Base-by-base conservation (phyloP, 495 filamentous ascomycete species). In the Daldinia vernicosa region DNA sequence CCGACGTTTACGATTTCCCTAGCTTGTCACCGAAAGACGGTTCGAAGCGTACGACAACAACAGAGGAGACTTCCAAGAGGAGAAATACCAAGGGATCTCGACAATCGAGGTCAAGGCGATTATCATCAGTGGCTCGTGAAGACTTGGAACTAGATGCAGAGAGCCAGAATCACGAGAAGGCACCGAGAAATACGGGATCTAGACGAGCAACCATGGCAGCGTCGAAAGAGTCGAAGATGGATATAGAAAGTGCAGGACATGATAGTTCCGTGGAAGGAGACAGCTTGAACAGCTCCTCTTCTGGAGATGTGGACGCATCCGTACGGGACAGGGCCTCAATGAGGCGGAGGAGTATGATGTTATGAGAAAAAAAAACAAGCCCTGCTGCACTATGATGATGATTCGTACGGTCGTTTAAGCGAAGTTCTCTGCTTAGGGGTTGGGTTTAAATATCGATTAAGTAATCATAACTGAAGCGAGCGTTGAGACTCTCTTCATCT, bases 321-420 rank as follows among this genome's bases (percentile, higher is more conserved):
- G 30, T 67, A 4, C 30, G 66, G 35, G 73, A 75, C 45, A 33
- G 69, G 27, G 58, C 53, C 7, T 63, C 77, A 14, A 54, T 71
- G 52, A 77, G 83, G 61, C 75, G 86, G 68, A 81, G 83, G 76
- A 88, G 84, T 71, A 87, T 84, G 84, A 86, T 88, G 86, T 69
- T 87, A 78, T 88, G 84, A 87, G 69, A 45, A 8, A 2, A 15
- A 67, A 53, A 64, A 43, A 58, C 9, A 32, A 43, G 53, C 43
- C 43, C n/a, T 27, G 43, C 33, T 60, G 19, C 52, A 59, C 27
- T 56, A 65, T 60, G 60, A 68, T 68, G 63, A 73, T 62, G 69
- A 66, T 61, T 65, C 62, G 35, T 56, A 70, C 65, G 64, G 40
- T 63, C 60, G 52, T 70, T 62, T 47, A 6, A 50, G 67, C 54